Evolutionary conservation across 2,329 filamentous ascomycete species (phyloP).

Genomic region (Spiromastix sp.): DNA sequence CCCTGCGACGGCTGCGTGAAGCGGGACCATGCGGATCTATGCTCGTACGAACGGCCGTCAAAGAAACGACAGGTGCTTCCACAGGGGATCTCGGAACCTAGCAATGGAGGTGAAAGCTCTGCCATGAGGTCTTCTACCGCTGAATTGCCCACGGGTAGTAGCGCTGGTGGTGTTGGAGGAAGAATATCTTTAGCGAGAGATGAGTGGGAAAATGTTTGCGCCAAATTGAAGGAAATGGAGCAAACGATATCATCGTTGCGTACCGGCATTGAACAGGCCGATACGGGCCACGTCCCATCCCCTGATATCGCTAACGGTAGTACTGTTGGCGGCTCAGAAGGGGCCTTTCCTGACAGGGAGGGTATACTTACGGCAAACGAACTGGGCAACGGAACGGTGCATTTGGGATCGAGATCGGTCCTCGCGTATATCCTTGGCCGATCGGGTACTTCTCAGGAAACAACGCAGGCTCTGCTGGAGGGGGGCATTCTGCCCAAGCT

Average conservation of each 20-base stretch:
- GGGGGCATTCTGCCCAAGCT: slow-evolving; percentile 53
- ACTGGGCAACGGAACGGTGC: slow-evolving; percentile 49
- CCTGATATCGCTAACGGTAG: slow-evolving; percentile 6
- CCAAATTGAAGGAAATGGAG: slow-evolving; percentile 33
- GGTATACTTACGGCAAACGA: slow-evolving; percentile 53
- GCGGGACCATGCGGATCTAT: slow-evolving; percentile 39
- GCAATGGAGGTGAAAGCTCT: slow-evolving; percentile 7
- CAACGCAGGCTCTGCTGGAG: slow-evolving; percentile 44
- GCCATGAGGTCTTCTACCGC: not conserved
- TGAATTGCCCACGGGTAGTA: slow-evolving; percentile 1
- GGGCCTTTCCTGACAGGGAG: slow-evolving; percentile 25
- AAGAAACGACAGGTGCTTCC: slow-evolving; percentile 30
- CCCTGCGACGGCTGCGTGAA: slow-evolving; percentile 41
- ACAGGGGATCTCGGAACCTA: slow-evolving; percentile 4
- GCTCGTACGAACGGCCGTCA: slow-evolving; percentile 38
- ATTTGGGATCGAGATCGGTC: slow-evolving; percentile 52
- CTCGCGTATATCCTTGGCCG: slow-evolving; percentile 50
- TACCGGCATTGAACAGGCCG: slow-evolving; percentile 27
- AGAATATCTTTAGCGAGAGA: slow-evolving; percentile 31
- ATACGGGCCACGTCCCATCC: slow-evolving; percentile 17
- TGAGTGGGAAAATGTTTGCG: slow-evolving; percentile 35
- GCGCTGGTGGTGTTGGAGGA: slow-evolving; percentile 4
- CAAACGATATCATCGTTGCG: slow-evolving; percentile 30
- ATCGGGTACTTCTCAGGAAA: slow-evolving; percentile 34
- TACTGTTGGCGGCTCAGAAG: slow-evolving; percentile 3